Conservation (phyloP, 176 grass and related monocot species). For the Cymbopogon citratus region DNA sequence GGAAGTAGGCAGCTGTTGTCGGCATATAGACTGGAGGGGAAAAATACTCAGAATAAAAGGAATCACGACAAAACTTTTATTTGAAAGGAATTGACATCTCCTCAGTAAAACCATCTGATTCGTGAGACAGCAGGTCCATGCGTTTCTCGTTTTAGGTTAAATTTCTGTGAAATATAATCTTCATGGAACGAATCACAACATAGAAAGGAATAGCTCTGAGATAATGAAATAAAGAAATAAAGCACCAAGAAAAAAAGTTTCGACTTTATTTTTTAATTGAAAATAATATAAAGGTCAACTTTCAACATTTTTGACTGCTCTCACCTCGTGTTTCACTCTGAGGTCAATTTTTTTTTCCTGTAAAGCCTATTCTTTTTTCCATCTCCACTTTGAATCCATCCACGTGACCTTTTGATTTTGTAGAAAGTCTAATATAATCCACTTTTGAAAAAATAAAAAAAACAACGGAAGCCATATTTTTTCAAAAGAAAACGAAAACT, state of each 20-base stretch:
- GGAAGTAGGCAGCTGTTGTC: conserved; percentile 1
- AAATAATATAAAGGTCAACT: not conserved
- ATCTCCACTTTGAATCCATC: not conserved
- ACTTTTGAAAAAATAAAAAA: not conserved
- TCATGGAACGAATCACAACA: not conserved
- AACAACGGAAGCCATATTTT: not conserved
- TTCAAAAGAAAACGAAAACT: not conserved
- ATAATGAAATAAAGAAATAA: not conserved
- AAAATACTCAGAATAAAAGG: not conserved
- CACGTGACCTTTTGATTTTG: not conserved
- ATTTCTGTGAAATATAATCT: not conserved
- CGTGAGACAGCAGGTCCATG: not conserved
- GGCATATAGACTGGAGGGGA: not conserved
- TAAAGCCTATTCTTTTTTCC: not conserved
- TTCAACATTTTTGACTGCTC: not conserved
- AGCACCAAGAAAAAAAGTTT: not conserved
- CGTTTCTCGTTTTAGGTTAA: not conserved
- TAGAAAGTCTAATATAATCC: not conserved
- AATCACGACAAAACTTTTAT: not conserved
- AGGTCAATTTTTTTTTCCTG: not conserved
- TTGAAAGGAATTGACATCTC: not conserved
- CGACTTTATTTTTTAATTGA: not conserved
- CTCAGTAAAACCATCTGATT: not conserved
- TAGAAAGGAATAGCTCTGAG: not conserved
- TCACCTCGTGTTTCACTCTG: not conserved